A percentile compares a stretch with the other conserved stretches of the same genome.
phyloP scores from a whole-genome alignment of 1,139 yeast species.

The Magnusiomyces paraingens region DNA sequence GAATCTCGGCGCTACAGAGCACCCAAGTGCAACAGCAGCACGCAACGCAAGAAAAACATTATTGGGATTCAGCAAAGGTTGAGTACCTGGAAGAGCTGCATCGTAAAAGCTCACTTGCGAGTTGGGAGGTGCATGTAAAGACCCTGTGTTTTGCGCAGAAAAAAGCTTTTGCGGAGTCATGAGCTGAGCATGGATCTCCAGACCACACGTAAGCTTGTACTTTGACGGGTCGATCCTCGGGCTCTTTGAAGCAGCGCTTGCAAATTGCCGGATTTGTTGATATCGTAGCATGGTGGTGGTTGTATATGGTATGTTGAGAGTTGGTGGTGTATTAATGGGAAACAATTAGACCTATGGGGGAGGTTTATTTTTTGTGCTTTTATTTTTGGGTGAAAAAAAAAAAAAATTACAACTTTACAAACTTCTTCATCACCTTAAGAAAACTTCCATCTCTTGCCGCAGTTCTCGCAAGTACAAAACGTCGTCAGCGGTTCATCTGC shows the following conservation, averaged over 20 bases:
- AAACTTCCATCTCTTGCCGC: slow-evolving; percentile 98
- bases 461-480: slow-evolving; percentile 93
- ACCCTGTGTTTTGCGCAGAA: slow-evolving; percentile 40
- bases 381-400: neutral
- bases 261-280: neutral
- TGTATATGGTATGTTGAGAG: neutral
- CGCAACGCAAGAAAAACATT: slow-evolving; percentile 65
- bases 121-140: slow-evolving; percentile 55
- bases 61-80: slow-evolving; percentile 72
- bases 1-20: slow-evolving; percentile 50
- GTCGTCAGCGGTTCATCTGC: slow-evolving; percentile 99
- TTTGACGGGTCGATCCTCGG: slow-evolving; percentile 7
- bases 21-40: slow-evolving; percentile 65
- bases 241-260: slow-evolving; percentile 5
- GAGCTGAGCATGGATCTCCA: slow-evolving; percentile 90
- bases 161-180: slow-evolving; percentile 69
- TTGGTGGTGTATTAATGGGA: too few species aligned
- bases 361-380: neutral
- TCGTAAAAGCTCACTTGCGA: slow-evolving; percentile 72
- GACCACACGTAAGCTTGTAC: slow-evolving; percentile 65
- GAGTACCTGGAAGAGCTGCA: slow-evolving; percentile 87
- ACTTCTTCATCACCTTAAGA: slow-evolving; percentile 18
- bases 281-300: slow-evolving; percentile 1
- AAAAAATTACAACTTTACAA: neutral
- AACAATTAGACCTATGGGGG: too few species aligned